Evolutionary conservation across 495 filamentous ascomycete species (phyloP).

Genomic region (Xylaria curta): DNA sequence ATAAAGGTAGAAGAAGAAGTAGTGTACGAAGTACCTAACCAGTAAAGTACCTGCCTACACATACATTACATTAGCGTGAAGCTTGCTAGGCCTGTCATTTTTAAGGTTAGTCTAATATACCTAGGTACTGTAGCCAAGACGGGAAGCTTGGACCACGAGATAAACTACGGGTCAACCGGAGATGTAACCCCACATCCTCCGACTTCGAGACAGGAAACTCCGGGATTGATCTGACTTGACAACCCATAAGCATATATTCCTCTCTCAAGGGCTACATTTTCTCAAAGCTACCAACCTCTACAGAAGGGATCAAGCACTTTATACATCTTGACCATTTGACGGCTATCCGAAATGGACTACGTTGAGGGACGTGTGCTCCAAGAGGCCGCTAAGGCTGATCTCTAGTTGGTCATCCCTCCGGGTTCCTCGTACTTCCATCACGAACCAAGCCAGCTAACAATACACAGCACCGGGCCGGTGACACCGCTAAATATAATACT

Average conservation of each 20-base stretch:
- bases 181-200: background rate
- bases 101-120: no score
- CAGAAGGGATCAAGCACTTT: background rate
- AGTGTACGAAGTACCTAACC: no score
- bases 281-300: background rate
- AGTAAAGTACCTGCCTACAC: background rate
- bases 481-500: slow-evolving; percentile 84
- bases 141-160: background rate
- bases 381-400: slow-evolving; percentile 47
- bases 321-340: background rate
- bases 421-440: slow-evolving; percentile 8
- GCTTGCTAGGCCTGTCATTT: background rate
- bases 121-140: no score
- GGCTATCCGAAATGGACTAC: slow-evolving; percentile 55
- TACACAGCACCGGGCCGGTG: slow-evolving; percentile 63
- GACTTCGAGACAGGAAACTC: background rate
- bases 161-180: background rate
- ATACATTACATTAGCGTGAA: background rate
- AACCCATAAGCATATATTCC: background rate
- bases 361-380: slow-evolving; percentile 61
- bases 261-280: background rate
- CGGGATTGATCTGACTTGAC: background rate
- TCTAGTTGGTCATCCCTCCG: slow-evolving; percentile 34
- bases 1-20: background rate
- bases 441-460: slow-evolving; percentile 20